phyloP scores from a whole-genome alignment of 495 filamentous ascomycete species.

The Neurospora tetrasperma region DNA sequence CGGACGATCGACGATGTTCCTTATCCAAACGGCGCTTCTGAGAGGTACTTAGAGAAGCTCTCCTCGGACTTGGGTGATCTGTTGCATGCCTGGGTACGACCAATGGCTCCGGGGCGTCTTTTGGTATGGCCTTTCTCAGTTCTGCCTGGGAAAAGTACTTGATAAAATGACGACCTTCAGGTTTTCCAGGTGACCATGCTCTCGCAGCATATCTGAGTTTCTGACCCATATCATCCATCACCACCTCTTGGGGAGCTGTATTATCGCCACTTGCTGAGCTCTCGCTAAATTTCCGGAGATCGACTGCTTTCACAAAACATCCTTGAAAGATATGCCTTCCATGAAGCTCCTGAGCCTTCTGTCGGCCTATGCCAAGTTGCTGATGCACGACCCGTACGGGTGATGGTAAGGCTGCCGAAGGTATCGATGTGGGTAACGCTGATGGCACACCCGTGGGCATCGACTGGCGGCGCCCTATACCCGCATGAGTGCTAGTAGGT shows the following conservation, averaged over 20 bases:
- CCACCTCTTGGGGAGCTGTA: neutral
- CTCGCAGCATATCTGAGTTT: neutral
- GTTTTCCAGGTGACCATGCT: neutral
- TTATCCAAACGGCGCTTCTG: neutral
- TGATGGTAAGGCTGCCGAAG: slow-evolving; percentile 6
- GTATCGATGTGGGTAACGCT: neutral
- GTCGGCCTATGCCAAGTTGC: neutral
- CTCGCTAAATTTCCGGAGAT: slow-evolving; percentile 24
- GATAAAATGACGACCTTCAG: neutral
- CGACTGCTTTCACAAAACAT: slow-evolving; percentile 31
- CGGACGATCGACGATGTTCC: neutral
- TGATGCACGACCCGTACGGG: neutral
- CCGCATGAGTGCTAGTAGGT: neutral
- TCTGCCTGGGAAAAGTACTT: neutral
- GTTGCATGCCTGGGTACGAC: neutral
- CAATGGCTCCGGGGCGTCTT: neutral
- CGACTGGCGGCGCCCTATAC: neutral
- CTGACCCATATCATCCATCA: neutral
- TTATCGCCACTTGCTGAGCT: slow-evolving; percentile 9
- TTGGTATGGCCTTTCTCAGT: neutral
- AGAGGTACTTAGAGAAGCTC: neutral
- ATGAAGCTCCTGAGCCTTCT: neutral
- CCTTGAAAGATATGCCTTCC: slow-evolving; percentile 3
- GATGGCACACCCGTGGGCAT: neutral
- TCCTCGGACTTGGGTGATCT: neutral